Base-by-base conservation (phyloP, 139 green algal genomes). In the Closterium sp. region DNA sequence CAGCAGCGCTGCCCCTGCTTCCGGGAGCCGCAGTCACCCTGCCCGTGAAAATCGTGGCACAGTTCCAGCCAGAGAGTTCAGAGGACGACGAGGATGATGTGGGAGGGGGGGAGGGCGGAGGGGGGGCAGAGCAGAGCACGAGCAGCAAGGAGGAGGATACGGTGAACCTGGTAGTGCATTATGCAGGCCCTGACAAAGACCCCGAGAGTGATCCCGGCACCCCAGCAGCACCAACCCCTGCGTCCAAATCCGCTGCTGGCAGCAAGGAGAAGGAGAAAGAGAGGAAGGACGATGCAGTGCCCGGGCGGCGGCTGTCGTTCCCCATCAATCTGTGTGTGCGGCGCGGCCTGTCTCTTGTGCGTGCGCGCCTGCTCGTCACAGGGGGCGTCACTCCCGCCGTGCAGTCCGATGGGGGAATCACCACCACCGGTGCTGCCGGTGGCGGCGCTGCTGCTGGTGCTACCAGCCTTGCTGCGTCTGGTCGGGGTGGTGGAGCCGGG, bases 311-410 rank as follows among this genome's bases (percentile, higher is more conserved):
- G 11, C 91, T 94, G 30, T 24, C 88, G n/a, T 70, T 94, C 28
- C 91, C 91, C n/a, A n/a, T 94, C 24, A 31, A 94, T 21, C 91
- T 94, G 19, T 90, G 93, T 89, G 91, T 91, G 62, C 91, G 90
- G 1, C 91, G 70, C 22, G 91, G 91, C n/a, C 91, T 94, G 27
- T 31, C 88, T 5, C 89, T 94, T n/a, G 88, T 94, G 42, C 70
- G 79, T 19, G 91, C 88, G 24, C 73, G 91, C 13, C 24, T 94
- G 28, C 89, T 94, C 29, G 31, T 87, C 24, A 93, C 88, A n/a
- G 91, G 87, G 13, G 91, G 86, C 62, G 21, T 31, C 84, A 42
- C 88, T 31, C 31, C 13, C 32, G 32, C n/a, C 27, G 88, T 29
- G 24, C 24, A 30, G 13, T 91, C 70, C 10, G 29, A 30, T 50